Evolutionary conservation across 2,329 filamentous ascomycete genomes (phyloP).

Genomic region (Paecilomyces fulvus): DNA sequence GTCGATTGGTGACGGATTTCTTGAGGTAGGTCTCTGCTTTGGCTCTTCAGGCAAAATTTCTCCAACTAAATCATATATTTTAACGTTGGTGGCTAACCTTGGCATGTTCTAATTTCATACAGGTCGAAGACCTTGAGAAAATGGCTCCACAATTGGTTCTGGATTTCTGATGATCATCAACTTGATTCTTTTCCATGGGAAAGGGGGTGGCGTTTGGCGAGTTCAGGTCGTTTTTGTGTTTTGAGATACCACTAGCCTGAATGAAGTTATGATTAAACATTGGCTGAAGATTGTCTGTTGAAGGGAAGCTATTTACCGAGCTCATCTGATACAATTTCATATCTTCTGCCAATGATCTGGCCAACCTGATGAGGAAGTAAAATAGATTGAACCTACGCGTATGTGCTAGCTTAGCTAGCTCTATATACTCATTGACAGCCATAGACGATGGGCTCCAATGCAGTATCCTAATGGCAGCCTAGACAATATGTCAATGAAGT

Average conservation of each 20-base stretch:
- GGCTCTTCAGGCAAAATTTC: neutral
- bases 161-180: neutral
- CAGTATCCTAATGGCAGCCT: too few relatives aligned
- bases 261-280: neutral
- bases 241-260: neutral
- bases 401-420: too few relatives aligned
- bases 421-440: too few relatives aligned
- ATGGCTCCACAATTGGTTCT: neutral
- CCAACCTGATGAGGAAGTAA: neutral
- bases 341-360: neutral
- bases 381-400: too few relatives aligned
- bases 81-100: neutral
- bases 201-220: neutral
- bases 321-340: neutral
- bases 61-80: neutral
- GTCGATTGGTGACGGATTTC: slow-evolving; percentile 48
- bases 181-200: neutral
- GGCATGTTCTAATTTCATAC: neutral
- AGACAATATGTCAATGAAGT: too few relatives aligned
- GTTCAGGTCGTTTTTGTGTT: neutral
- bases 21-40: slow-evolving; percentile 53
- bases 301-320: neutral
- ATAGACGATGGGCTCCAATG: too few relatives aligned
- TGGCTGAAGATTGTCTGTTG: neutral
- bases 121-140: neutral